A percentile compares a stretch with the other conserved stretches of the same genome.
Evolutionary conservation across 2,329 filamentous ascomycete genomes (phyloP).

Genomic region (Emergomyces orientalis): DNA sequence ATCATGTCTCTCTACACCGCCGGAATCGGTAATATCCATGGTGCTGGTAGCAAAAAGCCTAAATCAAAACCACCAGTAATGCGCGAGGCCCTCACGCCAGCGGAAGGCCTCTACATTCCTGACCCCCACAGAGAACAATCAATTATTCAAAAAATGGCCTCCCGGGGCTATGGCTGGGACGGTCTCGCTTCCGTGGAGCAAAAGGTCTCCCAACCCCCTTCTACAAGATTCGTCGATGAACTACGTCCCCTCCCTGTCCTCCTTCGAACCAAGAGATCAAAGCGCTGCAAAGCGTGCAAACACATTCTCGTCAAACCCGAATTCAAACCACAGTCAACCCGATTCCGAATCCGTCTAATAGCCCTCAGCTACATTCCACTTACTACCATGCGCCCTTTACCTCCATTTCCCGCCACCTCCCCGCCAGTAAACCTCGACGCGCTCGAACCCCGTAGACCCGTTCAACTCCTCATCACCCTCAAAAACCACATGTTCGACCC

Average conservation of each 20-base stretch:
- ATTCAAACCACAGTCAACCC: slow-evolving; percentile 74
- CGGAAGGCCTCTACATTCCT: slow-evolving; percentile 62
- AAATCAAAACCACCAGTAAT: slow-evolving; percentile 62
- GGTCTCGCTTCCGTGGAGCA: slow-evolving; percentile 50
- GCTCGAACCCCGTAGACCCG: slow-evolving; percentile 42
- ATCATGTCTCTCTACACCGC: slow-evolving; percentile 84
- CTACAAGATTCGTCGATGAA: slow-evolving; percentile 57
- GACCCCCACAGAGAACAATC: slow-evolving; percentile 51
- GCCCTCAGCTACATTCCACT: slow-evolving; percentile 81
- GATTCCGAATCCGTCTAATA: slow-evolving; percentile 86
- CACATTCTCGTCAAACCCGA: slow-evolving; percentile 95
- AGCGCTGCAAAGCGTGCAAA: slow-evolving; percentile 83
- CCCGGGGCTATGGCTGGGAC: slow-evolving; percentile 50
- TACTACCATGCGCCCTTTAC: slow-evolving; percentile 56
- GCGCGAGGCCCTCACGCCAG: slow-evolving; percentile 62
- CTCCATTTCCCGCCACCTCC: slow-evolving; percentile 29
- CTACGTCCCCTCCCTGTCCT: slow-evolving; percentile 74
- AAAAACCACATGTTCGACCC: slow-evolving; percentile 91
- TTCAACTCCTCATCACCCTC: slow-evolving; percentile 81
- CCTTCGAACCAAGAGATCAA: slow-evolving; percentile 83
- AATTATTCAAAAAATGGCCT: slow-evolving; percentile 51
- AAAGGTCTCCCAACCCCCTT: slow-evolving; percentile 40
- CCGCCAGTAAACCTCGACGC: slow-evolving; percentile 36
- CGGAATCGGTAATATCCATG: slow-evolving; percentile 47
- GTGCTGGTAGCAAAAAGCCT: slow-evolving; percentile 49